A percentile compares a stretch with the other conserved stretches of the same genome.
Conservation (phyloP, 73 alveolate genomes). For the Blepharisma stoltei region DNA sequence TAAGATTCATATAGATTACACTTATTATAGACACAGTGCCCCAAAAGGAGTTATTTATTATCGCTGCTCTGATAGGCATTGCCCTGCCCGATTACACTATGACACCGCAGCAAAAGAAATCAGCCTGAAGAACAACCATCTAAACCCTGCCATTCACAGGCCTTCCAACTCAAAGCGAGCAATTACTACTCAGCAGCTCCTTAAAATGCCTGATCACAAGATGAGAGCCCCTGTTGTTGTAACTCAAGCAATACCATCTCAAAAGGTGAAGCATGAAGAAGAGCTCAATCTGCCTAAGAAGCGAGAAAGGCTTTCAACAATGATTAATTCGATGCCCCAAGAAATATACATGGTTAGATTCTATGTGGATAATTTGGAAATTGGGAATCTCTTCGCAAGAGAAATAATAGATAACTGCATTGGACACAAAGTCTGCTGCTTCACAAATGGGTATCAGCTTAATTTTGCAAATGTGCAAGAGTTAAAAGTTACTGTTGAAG, state of each 20-base stretch:
- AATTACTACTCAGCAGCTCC: neutral
- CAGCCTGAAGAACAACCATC: neutral
- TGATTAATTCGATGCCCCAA: no score
- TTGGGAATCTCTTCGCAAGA: no score
- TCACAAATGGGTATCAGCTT: no score
- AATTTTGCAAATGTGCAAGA: no score
- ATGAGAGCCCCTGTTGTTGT: slow-evolving; percentile 21
- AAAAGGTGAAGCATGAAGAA: no score
- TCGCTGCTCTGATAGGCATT: slow-evolving; percentile 7
- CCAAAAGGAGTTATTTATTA: slow-evolving; percentile 11
- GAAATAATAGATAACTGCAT: no score
- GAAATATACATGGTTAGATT: no score
- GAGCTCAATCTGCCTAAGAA: no score
- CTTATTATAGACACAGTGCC: slow-evolving; percentile 24
- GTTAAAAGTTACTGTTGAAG: no score
- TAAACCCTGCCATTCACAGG: neutral
- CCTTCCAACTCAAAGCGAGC: neutral
- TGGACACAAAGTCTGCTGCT: no score
- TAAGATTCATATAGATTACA: neutral
- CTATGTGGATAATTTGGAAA: no score
- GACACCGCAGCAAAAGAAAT: neutral
- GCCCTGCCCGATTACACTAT: slow-evolving; percentile 12
- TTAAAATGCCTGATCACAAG: neutral
- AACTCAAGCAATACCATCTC: neutral
- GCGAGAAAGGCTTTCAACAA: no score